Evolutionary conservation across 805 yeast genomes (phyloP).

Genomic region (Kodamaea fukazawae): DNA sequence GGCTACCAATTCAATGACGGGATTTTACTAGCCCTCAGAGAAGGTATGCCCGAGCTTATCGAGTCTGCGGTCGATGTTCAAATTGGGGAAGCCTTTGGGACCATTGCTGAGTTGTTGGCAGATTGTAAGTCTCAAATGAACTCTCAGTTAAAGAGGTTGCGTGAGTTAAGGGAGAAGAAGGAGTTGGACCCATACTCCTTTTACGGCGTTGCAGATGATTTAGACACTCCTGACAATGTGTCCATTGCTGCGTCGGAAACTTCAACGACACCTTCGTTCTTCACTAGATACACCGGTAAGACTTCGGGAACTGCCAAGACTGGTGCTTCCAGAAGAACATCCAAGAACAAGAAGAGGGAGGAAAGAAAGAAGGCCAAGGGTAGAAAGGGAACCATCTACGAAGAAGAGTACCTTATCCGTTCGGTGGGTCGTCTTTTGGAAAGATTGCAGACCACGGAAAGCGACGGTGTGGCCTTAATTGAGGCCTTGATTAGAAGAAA

Average conservation of each 20-base stretch:
- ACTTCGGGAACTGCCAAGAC: constrained; percentile 95
- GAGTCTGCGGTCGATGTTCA: constrained; percentile 66
- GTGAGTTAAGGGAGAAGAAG: constrained; percentile 83
- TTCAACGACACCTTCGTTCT: constrained; percentile 87
- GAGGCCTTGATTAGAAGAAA: constrained; percentile 73
- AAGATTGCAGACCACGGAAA: constrained; percentile 67
- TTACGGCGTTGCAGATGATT: constrained; percentile 59
- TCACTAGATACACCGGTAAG: constrained; percentile 95
- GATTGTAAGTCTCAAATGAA: constrained; percentile 85
- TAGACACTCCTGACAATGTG: constrained; percentile 86
- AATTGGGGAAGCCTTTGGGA: constrained; percentile 84
- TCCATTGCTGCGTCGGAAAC: constrained; percentile 94
- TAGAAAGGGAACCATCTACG: constrained; percentile 95
- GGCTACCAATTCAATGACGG: constrained; percentile 77
- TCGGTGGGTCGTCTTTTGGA: constrained; percentile 88
- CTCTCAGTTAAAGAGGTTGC: constrained; percentile 78
- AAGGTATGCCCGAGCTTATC: constrained; percentile 44
- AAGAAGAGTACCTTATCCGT: constrained; percentile 88
- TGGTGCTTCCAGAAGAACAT: constrained; percentile 89
- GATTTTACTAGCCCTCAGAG: constrained; percentile 55
- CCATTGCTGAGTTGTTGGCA: constrained; percentile 83
- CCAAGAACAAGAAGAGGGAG: constrained; percentile 90
- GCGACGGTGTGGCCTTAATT: constrained; percentile 71
- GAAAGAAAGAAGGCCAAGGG: constrained; percentile 96
- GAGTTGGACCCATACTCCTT: constrained; percentile 81